These are phyloP conservation scores for Chloris gayana DNA, from an alignment of 176 grass and related monocot species.

Conservation along the genomic window DNA sequence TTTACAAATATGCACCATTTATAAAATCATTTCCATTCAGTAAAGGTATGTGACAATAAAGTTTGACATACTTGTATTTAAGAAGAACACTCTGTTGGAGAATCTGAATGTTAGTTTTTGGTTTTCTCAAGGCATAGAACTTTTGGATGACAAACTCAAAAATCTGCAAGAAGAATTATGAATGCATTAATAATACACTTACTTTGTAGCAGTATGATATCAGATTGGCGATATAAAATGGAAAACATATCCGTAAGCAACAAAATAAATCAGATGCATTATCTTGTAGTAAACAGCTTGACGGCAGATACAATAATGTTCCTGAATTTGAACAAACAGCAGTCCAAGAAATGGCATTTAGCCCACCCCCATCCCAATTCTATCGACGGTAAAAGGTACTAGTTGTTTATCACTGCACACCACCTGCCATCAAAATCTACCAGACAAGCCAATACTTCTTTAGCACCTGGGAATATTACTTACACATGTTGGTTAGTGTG, in stretches of 20 bases:
- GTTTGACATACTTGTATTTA: constrained; percentile 89
- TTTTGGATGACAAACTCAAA: constrained; percentile 96
- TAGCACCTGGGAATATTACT: background rate
- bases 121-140: constrained; percentile 98
- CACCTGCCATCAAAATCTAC: background rate
- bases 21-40: background rate
- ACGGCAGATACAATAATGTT: background rate
- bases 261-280: background rate
- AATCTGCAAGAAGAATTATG: constrained; percentile 65
- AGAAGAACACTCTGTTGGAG: constrained; percentile 93
- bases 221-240: background rate
- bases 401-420: constrained; percentile 6
- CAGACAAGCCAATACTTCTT: background rate
- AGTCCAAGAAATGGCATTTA: background rate
- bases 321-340: background rate
- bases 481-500: background rate
- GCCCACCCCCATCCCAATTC: background rate
- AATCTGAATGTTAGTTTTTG: constrained; percentile 99
- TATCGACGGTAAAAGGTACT: background rate
- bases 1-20: constrained; percentile 8
- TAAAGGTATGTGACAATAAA: constrained; percentile 29
- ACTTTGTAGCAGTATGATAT: constrained; percentile 17
- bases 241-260: constrained; percentile 19
- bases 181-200: constrained; percentile 29
- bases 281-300: background rate